Conservation (phyloP, 2,329 filamentous ascomycete genomes). For the Nannizziopsis barbatae region DNA sequence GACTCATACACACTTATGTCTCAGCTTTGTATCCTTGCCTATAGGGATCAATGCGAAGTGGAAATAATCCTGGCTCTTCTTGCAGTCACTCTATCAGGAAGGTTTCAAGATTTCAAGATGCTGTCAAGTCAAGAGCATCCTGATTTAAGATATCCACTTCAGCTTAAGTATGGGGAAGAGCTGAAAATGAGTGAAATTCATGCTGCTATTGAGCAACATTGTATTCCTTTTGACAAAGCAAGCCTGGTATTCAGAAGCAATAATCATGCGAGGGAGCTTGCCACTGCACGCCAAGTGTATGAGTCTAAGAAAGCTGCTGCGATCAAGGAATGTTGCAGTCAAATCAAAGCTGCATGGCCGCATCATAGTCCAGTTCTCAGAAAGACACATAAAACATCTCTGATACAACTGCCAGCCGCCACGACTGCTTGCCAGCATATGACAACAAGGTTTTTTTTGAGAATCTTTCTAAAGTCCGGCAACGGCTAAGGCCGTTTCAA, state of each 20-base stretch:
- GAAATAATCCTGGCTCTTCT: conserved; percentile 10
- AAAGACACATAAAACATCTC: background rate
- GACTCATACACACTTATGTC: conserved; percentile 16
- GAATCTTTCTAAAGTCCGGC: background rate
- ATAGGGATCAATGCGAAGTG: conserved; percentile 10
- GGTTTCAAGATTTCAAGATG: conserved; percentile 9
- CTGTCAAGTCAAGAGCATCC: background rate
- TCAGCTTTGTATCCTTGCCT: conserved; percentile 17
- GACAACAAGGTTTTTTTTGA: conserved; percentile 1
- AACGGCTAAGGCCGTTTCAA: background rate
- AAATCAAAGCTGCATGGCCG: conserved; percentile 2
- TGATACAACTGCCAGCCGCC: conserved; percentile 1
- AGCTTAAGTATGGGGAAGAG: background rate
- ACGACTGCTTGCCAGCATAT: background rate
- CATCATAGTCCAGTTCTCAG: background rate
- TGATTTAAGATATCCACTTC: background rate
- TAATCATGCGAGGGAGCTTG: background rate
- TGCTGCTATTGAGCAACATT: background rate
- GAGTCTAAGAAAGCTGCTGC: background rate
- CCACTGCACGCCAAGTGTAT: background rate
- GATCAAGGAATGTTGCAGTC: background rate
- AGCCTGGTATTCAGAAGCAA: background rate
- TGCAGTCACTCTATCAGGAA: conserved; percentile 12
- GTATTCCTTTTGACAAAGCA: background rate
- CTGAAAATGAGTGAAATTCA: background rate